These are phyloP conservation scores for Solanum ossicruentum DNA, from an alignment of 257 asterid genomes.

Conservation along the genomic window DNA sequence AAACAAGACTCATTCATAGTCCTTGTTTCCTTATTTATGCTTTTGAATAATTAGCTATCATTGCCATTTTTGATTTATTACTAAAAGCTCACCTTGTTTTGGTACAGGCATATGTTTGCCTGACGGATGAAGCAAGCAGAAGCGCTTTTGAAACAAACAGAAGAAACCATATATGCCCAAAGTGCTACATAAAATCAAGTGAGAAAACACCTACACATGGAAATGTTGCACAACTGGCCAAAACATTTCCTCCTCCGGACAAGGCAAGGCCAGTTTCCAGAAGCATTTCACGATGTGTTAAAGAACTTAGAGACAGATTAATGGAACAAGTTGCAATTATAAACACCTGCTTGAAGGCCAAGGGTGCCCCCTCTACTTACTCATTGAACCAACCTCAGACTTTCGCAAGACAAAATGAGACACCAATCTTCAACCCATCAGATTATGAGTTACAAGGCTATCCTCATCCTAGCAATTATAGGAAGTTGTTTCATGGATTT, in stretches of 20 bases:
- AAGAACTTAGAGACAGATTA: constrained; percentile 33
- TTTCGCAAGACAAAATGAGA: constrained; percentile 9
- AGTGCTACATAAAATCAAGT: constrained; percentile 16
- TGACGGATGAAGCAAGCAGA: constrained; percentile 36
- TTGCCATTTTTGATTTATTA: background rate
- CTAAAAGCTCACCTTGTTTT: background rate
- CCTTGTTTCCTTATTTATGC: background rate
- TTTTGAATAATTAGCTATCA: background rate
- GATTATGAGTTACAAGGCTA: constrained; percentile 36
- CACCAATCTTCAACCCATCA: constrained; percentile 42
- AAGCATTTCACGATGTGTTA: constrained; percentile 13
- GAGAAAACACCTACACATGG: background rate
- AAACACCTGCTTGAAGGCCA: constrained; percentile 37
- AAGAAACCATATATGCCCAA: constrained; percentile 18
- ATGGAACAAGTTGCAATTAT: constrained; percentile 39
- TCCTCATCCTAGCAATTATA: constrained; percentile 27
- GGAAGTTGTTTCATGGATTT: background rate
- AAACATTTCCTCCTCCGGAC: background rate
- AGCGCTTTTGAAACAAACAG: constrained; percentile 34
- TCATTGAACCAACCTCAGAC: background rate
- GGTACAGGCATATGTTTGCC: constrained; percentile 58
- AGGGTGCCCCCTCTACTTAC: constrained; percentile 12
- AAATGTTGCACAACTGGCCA: constrained; percentile 8
- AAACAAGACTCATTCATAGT: background rate
- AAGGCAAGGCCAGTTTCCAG: background rate